Percentiles rank a stretch among this genome's conserved stretches.
Conservation (phyloP, 306 rosid species). For the Mimosa bimucronata region DNA sequence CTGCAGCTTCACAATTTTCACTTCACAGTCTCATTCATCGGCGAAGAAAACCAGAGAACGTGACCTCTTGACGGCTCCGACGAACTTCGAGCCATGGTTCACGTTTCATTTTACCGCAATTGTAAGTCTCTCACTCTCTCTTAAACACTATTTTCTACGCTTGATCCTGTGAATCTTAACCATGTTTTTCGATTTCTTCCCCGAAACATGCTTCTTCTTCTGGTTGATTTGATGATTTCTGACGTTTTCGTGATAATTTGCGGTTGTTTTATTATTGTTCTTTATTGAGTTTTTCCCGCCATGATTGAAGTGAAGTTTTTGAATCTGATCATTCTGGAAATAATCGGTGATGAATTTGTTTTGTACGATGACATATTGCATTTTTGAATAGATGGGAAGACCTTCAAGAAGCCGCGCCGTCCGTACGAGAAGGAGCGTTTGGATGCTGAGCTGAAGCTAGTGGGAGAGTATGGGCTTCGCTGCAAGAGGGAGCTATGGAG, state of each 20-base stretch:
- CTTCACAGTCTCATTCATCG: no score
- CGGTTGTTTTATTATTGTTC: not conserved
- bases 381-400: constrained; percentile 51
- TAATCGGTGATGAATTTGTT: not conserved
- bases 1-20: not conserved
- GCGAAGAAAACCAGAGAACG: not conserved
- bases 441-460: constrained; percentile 62
- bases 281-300: not conserved
- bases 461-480: constrained; percentile 60
- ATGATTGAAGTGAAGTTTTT: not conserved
- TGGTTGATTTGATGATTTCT: not conserved
- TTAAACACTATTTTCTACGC: not conserved
- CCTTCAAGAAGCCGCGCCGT: constrained; percentile 71
- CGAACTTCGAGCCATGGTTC: constrained; percentile 48
- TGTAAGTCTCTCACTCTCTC: constrained; percentile 39
- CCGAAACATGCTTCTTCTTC: not conserved
- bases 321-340: not conserved
- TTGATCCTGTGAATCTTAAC: not conserved
- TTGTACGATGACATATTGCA: not conserved
- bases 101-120: constrained; percentile 57
- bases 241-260: not conserved
- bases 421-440: constrained; percentile 73
- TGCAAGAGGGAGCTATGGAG: constrained; percentile 66
- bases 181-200: not conserved
- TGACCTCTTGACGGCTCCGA: constrained; percentile 24